Percentiles rank a stretch among this genome's conserved stretches.
phyloP scores from a whole-genome alignment of 2,329 filamentous ascomycete genomes.

The Hypoxylon sp. region DNA sequence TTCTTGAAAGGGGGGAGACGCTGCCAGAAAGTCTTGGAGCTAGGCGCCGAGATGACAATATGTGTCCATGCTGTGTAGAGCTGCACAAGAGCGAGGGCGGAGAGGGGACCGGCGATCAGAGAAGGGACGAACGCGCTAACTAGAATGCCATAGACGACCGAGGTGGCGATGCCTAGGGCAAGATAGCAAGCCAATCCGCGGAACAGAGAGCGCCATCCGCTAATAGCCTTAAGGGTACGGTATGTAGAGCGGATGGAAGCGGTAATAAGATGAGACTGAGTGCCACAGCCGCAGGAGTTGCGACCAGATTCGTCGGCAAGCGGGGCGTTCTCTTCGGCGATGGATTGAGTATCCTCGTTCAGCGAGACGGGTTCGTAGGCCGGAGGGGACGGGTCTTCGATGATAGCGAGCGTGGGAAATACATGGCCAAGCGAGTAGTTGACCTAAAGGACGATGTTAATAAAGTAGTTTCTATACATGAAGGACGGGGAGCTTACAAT shows the following conservation, averaged over 20 bases:
- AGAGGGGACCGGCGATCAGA: constrained; percentile 68
- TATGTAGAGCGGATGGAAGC: constrained; percentile 66
- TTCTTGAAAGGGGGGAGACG: constrained; percentile 77
- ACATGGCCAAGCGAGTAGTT: constrained; percentile 66
- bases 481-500: constrained; percentile 55
- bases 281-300: constrained; percentile 31
- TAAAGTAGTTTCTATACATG: not conserved
- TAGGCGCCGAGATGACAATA: constrained; percentile 82
- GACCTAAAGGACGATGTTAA: constrained; percentile 56
- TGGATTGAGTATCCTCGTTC: constrained; percentile 57
- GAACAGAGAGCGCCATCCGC: constrained; percentile 76
- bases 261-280: constrained; percentile 61
- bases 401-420: constrained; percentile 69
- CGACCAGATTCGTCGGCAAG: constrained; percentile 56
- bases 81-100: constrained; percentile 74
- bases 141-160: constrained; percentile 62
- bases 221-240: constrained; percentile 71
- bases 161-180: constrained; percentile 56
- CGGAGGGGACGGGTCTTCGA: constrained; percentile 71
- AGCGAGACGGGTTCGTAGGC: constrained; percentile 67
- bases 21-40: constrained; percentile 73
- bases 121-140: constrained; percentile 57
- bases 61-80: constrained; percentile 87
- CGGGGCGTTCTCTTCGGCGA: constrained; percentile 55
- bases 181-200: constrained; percentile 73